These are phyloP conservation scores for Nakazawaea molendinolei DNA, from an alignment of 805 yeast genomes.

Conservation along the genomic window DNA sequence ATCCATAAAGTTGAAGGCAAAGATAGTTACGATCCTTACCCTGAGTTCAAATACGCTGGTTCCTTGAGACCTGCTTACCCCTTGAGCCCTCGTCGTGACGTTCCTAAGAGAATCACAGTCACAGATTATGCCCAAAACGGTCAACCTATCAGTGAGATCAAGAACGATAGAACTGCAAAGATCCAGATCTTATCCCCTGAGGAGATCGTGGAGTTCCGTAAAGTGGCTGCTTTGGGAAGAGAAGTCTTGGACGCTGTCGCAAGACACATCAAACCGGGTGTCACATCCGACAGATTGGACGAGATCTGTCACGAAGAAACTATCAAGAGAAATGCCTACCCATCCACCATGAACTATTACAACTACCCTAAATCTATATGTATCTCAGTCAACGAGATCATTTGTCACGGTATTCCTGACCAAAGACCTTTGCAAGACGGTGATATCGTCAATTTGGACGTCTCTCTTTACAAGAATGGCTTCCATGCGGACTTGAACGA, in stretches of 20 bases:
- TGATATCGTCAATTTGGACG: constrained; percentile 88
- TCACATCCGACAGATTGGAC: constrained; percentile 91
- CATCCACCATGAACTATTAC: constrained; percentile 91
- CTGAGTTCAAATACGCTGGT: constrained; percentile 71
- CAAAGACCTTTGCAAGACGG: constrained; percentile 83
- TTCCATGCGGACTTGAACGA: constrained; percentile 93
- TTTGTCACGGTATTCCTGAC: constrained; percentile 98
- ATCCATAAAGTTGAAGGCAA: constrained; percentile 60
- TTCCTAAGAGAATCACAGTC: constrained; percentile 62
- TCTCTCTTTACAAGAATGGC: constrained; percentile 79
- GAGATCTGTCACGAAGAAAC: constrained; percentile 82
- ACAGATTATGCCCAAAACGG: constrained; percentile 89
- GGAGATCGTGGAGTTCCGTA: constrained; percentile 67
- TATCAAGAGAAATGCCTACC: constrained; percentile 82
- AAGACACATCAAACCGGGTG: constrained; percentile 74
- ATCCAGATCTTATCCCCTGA: constrained; percentile 60
- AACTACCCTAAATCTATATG: constrained; percentile 90
- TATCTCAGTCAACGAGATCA: constrained; percentile 89
- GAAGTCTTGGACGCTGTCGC: constrained; percentile 90
- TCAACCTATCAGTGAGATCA: constrained; percentile 70
- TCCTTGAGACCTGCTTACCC: constrained; percentile 75
- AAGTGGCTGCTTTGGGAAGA: constrained; percentile 71
- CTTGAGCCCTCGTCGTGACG: constrained; percentile 57
- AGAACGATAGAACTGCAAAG: constrained; percentile 59
- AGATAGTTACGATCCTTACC: constrained; percentile 79